Base-by-base conservation (phyloP, 2,329 filamentous ascomycete genomes). In the Thielaviopsis ethacetica region DNA sequence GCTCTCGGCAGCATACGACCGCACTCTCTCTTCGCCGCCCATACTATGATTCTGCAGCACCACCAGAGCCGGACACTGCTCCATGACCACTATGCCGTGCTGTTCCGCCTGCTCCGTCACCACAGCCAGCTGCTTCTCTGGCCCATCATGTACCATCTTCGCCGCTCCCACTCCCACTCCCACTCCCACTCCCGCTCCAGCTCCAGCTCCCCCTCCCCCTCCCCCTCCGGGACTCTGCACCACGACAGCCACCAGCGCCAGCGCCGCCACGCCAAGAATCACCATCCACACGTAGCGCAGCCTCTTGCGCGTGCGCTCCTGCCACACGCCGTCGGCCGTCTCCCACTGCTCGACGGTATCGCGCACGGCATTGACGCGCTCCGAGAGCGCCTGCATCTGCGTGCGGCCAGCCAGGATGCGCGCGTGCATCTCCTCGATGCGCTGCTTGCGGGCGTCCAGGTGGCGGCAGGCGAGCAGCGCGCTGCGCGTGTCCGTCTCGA, bases 321-420 rank as follows among this genome's bases (percentile, higher is more conserved):
- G 80, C 76, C 83, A 85, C 65, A 82, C 80, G 54, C 73, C 75
- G 68, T 90, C 86, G 1, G 79, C 76, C 59, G 74, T 75, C 67
- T 87, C 84, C 77, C 85, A 87, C 27, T 74, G 72, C 66, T 86
- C 83, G 15, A 91, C 80, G 7, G 80, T 76, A 59, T 76, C 71
- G 55, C 81, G 76, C 13, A 88, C 84, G 15, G 75, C 71, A 56
- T 84, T 81, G 2, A 91, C 79, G 54, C 86, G 75, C 51, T 74
- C 74, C 61, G 81, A 81, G 44, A 90, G 73, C 17, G 71, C 70
- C 56, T 77, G 73, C 41, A 86, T 81, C 64, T 77, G 80, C 54
- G 78, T 71, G 53, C 82, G 79, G 10, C 83, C 83, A 2, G 71
- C 69, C 57, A 77, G 71, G 30, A 91, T 79, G 44, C 86, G 77